A percentile compares a stretch with the other conserved stretches of the same genome.
Evolutionary conservation across 202 grass and related monocot genomes (phyloP).

Genomic region (Zoysia matrella): DNA sequence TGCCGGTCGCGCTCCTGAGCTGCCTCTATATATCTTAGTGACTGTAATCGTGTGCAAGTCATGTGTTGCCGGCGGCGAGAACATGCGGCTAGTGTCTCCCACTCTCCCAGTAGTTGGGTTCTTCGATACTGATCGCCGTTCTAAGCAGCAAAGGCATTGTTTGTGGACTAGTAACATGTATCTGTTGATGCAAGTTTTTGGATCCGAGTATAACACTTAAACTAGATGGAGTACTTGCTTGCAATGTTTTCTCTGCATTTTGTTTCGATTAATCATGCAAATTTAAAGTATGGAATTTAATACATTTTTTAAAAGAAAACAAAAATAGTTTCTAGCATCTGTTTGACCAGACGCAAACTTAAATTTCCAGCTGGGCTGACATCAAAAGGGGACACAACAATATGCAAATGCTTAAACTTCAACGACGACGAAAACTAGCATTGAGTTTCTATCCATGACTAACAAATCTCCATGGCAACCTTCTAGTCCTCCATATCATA

Average conservation of each 20-base stretch:
- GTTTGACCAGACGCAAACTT: too few relatives aligned
- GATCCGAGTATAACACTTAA: background rate
- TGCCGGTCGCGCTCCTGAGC: background rate
- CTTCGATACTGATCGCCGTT: slow-evolving; percentile 9
- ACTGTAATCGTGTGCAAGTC: slow-evolving; percentile 5
- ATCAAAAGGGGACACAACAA: too few relatives aligned
- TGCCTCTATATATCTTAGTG: background rate
- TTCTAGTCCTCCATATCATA: too few relatives aligned
- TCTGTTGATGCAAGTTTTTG: background rate
- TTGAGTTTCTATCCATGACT: too few relatives aligned
- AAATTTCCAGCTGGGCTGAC: too few relatives aligned
- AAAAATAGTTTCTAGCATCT: too few relatives aligned
- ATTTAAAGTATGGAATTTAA: background rate
- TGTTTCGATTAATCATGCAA: background rate
- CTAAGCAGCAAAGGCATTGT: background rate
- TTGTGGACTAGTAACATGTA: background rate
- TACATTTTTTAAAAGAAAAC: background rate
- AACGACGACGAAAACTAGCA: too few relatives aligned
- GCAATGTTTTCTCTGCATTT: background rate
- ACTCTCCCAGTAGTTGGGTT: background rate
- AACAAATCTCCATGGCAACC: too few relatives aligned
- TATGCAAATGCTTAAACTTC: too few relatives aligned
- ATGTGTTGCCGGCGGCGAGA: background rate
- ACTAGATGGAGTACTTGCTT: background rate
- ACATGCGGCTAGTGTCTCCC: background rate